Evolutionary conservation across 140 eudicot species (phyloP).

Genomic region (Senecio squalidus): DNA sequence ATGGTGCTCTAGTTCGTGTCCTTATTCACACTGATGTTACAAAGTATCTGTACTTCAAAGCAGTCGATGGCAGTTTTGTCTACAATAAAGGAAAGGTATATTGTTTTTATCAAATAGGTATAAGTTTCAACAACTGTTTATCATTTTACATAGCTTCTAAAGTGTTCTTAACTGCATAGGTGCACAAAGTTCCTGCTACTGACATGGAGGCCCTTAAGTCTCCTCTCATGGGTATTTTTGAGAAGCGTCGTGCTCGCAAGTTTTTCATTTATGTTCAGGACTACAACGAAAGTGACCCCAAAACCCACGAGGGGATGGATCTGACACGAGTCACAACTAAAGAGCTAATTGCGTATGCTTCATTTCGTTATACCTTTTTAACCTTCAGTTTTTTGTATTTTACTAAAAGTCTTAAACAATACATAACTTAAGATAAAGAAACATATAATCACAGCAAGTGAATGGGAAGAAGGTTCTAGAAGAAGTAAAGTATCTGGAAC

Average conservation of each 20-base stretch:
- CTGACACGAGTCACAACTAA: constrained; percentile 69
- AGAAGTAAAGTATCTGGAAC: no score
- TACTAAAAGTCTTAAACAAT: no score
- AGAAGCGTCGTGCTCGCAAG: constrained; percentile 90
- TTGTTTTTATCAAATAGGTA: background rate
- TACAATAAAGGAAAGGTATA: constrained; percentile 87
- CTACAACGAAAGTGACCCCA: constrained; percentile 66
- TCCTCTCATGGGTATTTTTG: constrained; percentile 94
- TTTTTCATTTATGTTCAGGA: constrained; percentile 80
- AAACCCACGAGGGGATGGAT: constrained; percentile 88
- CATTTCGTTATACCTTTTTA: background rate
- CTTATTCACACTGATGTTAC: constrained; percentile 98
- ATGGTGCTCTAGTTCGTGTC: constrained; percentile 90
- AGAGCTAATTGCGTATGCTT: constrained; percentile 83
- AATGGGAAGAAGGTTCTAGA: no score
- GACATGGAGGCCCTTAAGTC: constrained; percentile 97
- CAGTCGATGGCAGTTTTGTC: constrained; percentile 99
- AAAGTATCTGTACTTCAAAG: constrained; percentile 80
- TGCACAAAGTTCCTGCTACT: constrained; percentile 96
- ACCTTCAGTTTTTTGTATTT: background rate
- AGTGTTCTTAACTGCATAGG: constrained; percentile 35
- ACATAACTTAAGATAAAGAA: no score
- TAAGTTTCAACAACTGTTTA: background rate
- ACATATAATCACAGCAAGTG: no score
- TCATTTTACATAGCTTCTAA: background rate